phyloP scores from a whole-genome alignment of 2,329 filamentous ascomycete genomes.

The Pseudocercospora cruenta region DNA sequence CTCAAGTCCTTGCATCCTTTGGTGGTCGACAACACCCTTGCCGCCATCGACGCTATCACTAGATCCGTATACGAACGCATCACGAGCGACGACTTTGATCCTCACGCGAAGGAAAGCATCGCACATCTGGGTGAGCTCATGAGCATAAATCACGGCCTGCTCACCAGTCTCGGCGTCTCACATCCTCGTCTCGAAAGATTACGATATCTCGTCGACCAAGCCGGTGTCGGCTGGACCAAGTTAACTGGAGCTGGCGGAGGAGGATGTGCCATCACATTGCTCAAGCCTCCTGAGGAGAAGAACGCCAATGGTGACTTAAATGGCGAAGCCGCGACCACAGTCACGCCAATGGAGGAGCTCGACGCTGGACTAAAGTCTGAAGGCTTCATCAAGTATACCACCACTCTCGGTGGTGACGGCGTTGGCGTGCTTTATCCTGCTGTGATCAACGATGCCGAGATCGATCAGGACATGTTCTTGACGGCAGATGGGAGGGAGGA shows the following conservation, averaged over 20 bases:
- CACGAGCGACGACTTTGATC: constrained; percentile 66
- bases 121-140: constrained; percentile 82
- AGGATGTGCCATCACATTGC: constrained; percentile 89
- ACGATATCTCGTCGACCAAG: constrained; percentile 85
- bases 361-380: constrained; percentile 61
- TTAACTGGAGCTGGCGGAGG: constrained; percentile 94
- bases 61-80: constrained; percentile 61
- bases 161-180: constrained; percentile 90
- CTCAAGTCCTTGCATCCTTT: constrained; percentile 73
- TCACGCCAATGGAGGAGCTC: constrained; percentile 57
- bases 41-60: constrained; percentile 79
- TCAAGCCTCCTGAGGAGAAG: constrained; percentile 60
- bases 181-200: constrained; percentile 92
- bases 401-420: constrained; percentile 88
- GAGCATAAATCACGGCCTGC: constrained; percentile 88
- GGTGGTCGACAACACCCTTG: constrained; percentile 78
- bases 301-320: constrained; percentile 16
- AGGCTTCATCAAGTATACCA: constrained; percentile 83
- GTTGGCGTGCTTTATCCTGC: constrained; percentile 95
- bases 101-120: constrained; percentile 65
- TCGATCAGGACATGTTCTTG: constrained; percentile 86
- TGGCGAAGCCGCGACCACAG: constrained; percentile 17
- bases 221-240: constrained; percentile 94
- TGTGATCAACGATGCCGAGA: constrained; percentile 89
- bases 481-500: constrained; percentile 81